These are phyloP conservation scores for Myriangium duriaei DNA, from an alignment of 2,329 filamentous ascomycete species.

Conservation along the genomic window DNA sequence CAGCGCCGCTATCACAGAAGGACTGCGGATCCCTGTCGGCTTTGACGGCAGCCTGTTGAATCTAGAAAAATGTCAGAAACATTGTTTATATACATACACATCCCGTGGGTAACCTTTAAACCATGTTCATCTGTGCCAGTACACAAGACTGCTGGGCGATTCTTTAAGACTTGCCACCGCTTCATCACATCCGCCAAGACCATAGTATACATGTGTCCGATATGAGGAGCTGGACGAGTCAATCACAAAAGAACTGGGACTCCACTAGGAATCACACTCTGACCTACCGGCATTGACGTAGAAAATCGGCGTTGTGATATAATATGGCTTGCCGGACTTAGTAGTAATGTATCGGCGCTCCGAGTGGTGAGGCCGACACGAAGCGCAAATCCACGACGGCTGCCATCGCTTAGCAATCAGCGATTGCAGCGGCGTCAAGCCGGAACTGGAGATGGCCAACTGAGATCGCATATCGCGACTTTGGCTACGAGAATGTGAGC, in stretches of 20 bases:
- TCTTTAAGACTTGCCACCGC: conserved; percentile 72
- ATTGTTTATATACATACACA: background rate
- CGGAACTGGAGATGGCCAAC: background rate
- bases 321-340: conserved; percentile 59
- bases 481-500: too few species aligned
- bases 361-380: conserved; percentile 2
- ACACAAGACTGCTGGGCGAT: conserved; percentile 57
- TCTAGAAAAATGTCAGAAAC: conserved; percentile 27
- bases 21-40: conserved; percentile 60
- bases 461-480: conserved; percentile 3
- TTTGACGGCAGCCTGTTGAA: conserved; percentile 70
- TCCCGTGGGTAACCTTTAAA: conserved; percentile 55
- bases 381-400: conserved; percentile 22
- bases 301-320: conserved; percentile 94
- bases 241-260: background rate
- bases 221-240: conserved; percentile 79
- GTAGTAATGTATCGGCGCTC: conserved; percentile 8
- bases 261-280: background rate
- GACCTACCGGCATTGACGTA: conserved; percentile 85
- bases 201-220: conserved; percentile 91
- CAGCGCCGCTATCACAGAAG: conserved; percentile 79
- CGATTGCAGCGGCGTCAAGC: conserved; percentile 21
- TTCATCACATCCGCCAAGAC: conserved; percentile 84
- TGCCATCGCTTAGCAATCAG: conserved; percentile 24
- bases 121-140: conserved; percentile 97